Evolutionary conservation across 805 yeast species (phyloP), one percentile per base, ranked within the genome.

Genomic region (Zygosaccharomyces siamensis): DNA sequence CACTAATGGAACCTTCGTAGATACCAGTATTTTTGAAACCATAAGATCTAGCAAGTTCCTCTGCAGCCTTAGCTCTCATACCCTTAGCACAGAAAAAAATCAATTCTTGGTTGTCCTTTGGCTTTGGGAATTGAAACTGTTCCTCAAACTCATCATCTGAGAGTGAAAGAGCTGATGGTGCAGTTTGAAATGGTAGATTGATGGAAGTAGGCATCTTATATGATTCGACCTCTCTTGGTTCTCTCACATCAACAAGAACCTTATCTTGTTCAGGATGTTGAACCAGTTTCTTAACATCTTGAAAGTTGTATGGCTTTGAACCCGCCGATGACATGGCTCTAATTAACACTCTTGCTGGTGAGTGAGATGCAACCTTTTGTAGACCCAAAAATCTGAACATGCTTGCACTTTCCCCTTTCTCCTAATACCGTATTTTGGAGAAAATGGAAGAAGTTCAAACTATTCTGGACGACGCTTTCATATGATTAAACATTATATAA

Each of bases 1-100:
- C 97, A 60, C 79, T 83, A 68, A 82, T 86, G 10, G 96, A 86
- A 4, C 98, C 98, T 37, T 76, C 69, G 69, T 92, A 92, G 67
- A 89, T 87, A 49, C 90, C 89, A 56, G 97, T 78, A 58, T 86
- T 78, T 43, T 76, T 71, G 69, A 92, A 92, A 8, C 97, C 98
- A 68, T 84, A 88, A 21, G 96, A 86, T 52, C 81, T 79, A 11
- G 98, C 98, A 62, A 92, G 75, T 63, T 88, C 95, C 64, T 89
- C 96, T 38, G 97, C 90, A 53, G 89, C 88, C 39, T 88, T 77
- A 21, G 95, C 84, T 73, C 99, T 82, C 41, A 89, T 86, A 48
- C 99, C 99, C 7, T 86, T 96, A 43, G 86, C 79, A 70, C 99
- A 92, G 71, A 90, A 90, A 70, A 92, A 90, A 37, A 92, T 78